Evolutionary conservation across 2,329 filamentous ascomycete species (phyloP).

Genomic region (Geosmithia flava): DNA sequence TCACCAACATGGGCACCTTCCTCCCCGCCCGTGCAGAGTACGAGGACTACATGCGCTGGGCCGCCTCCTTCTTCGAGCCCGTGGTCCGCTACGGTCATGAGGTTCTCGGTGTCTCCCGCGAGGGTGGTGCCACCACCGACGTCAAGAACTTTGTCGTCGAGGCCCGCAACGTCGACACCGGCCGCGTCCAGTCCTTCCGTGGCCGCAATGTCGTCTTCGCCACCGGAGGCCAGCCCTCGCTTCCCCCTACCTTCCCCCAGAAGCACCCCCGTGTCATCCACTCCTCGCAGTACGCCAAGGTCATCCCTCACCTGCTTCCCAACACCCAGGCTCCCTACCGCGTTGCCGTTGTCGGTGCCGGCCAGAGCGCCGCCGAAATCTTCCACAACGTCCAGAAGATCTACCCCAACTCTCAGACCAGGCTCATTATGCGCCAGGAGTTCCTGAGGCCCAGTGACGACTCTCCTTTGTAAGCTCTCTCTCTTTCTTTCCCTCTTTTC

Average conservation of each 20-base stretch:
- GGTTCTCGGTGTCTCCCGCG: slow-evolving; percentile 58
- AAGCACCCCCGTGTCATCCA: slow-evolving; percentile 68
- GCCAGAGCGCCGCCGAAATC: slow-evolving; percentile 91
- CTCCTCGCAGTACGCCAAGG: slow-evolving; percentile 72
- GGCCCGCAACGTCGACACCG: slow-evolving; percentile 49
- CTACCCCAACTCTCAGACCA: slow-evolving; percentile 72
- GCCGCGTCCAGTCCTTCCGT: slow-evolving; percentile 36
- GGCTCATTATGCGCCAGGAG: slow-evolving; percentile 68
- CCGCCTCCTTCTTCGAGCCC: slow-evolving; percentile 64
- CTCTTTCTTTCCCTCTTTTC: neutral
- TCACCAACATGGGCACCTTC: slow-evolving; percentile 85
- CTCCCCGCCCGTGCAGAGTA: slow-evolving; percentile 78
- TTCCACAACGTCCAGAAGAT: slow-evolving; percentile 76
- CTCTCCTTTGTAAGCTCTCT: slow-evolving; percentile 69
- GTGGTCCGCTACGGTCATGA: slow-evolving; percentile 67
- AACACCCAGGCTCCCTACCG: slow-evolving; percentile 47
- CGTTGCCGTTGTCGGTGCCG: slow-evolving; percentile 77
- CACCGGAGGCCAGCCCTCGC: slow-evolving; percentile 49
- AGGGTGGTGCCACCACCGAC: slow-evolving; percentile 30
- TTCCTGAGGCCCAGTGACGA: slow-evolving; percentile 87
- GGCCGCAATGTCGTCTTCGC: slow-evolving; percentile 55
- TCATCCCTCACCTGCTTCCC: slow-evolving; percentile 45
- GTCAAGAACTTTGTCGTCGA: slow-evolving; percentile 57
- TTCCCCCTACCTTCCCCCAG: slow-evolving; percentile 57
- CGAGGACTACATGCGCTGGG: slow-evolving; percentile 94